A percentile compares a stretch with the other conserved stretches of the same genome.
Conservation (phyloP, 768 basidiomycete species). For the Mycena rosella region DNA sequence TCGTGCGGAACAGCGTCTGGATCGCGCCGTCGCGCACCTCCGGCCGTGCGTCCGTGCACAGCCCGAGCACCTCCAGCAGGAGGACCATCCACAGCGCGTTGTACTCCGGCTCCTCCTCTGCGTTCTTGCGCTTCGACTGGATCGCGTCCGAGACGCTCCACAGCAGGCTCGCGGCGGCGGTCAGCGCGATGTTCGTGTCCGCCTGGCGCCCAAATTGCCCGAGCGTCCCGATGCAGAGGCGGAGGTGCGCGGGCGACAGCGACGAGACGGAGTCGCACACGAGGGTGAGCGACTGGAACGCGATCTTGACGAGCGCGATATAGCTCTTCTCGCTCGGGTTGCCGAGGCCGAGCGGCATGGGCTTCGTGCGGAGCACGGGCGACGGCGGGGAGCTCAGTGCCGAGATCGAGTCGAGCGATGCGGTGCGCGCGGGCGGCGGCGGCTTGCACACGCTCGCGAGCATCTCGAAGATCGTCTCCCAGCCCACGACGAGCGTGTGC, state of each 20-base stretch:
- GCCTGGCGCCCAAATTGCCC: slow-evolving; percentile 93
- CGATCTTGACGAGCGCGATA: slow-evolving; percentile 85
- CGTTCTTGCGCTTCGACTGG: slow-evolving; percentile 81
- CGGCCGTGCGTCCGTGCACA: slow-evolving; percentile 85
- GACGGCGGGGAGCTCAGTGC: slow-evolving; percentile 54
- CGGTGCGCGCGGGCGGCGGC: slow-evolving; percentile 49
- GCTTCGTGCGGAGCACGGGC: slow-evolving; percentile 50
- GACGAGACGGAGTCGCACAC: slow-evolving; percentile 94
- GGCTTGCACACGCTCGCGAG: slow-evolving; percentile 88
- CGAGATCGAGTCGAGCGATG: slow-evolving; percentile 57
- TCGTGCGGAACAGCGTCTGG: slow-evolving; percentile 93
- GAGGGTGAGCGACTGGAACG: slow-evolving; percentile 93
- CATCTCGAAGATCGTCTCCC: slow-evolving; percentile 95
- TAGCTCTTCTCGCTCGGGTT: slow-evolving; percentile 78
- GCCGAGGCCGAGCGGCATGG: slow-evolving; percentile 65
- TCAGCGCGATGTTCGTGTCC: slow-evolving; percentile 96
- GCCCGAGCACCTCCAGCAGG: slow-evolving; percentile 82
- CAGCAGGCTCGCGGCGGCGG: slow-evolving; percentile 91
- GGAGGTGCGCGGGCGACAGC: slow-evolving; percentile 84
- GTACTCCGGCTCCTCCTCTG: slow-evolving; percentile 76
- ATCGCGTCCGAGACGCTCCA: slow-evolving; percentile 98
- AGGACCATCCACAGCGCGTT: slow-evolving; percentile 96
- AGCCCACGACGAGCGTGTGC: slow-evolving; percentile 92
- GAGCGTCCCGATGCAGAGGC: slow-evolving; percentile 90
- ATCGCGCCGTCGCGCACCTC: slow-evolving; percentile 96